Conservation (phyloP, 1,139 yeast genomes). For the Chernovozyma sophiae-reginae region DNA sequence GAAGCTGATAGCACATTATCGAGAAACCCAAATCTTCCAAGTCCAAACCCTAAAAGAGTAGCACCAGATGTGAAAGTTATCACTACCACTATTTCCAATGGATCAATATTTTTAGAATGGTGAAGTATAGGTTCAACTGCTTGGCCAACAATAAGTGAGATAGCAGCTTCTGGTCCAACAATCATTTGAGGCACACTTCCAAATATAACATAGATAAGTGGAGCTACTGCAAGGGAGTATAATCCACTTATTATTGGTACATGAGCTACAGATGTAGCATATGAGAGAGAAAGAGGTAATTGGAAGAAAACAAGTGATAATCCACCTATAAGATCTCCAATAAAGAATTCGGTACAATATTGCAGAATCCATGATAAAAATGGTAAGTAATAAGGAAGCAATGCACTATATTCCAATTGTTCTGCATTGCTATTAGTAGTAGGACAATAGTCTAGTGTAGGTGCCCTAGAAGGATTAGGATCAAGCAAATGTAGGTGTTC, state of each 20-base stretch:
- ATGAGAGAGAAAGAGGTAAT: conserved; percentile 83
- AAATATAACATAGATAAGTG: conserved; percentile 72
- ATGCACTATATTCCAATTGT: conserved; percentile 2
- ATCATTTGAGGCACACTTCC: conserved; percentile 97
- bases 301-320: conserved; percentile 87
- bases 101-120: conserved; percentile 47
- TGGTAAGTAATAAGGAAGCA: conserved; percentile 72
- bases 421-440: conserved; percentile 4
- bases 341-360: conserved; percentile 48
- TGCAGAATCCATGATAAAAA: conserved; percentile 73
- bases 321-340: conserved; percentile 84
- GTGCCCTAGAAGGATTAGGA: not conserved
- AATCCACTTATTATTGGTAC: conserved; percentile 88
- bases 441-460: conserved; percentile 5
- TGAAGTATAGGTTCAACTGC: conserved; percentile 69
- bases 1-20: conserved; percentile 86
- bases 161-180: conserved; percentile 96
- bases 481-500: not conserved
- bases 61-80: conserved; percentile 78
- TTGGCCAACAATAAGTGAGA: conserved; percentile 86
- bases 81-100: conserved; percentile 66
- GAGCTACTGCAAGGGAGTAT: conserved; percentile 77
- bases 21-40: conserved; percentile 80
- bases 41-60: conserved; percentile 68
- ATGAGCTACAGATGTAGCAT: conserved; percentile 86